These are phyloP conservation scores for Psilocybe sp. DNA, from an alignment of 768 basidiomycete species.

Conservation along the genomic window DNA sequence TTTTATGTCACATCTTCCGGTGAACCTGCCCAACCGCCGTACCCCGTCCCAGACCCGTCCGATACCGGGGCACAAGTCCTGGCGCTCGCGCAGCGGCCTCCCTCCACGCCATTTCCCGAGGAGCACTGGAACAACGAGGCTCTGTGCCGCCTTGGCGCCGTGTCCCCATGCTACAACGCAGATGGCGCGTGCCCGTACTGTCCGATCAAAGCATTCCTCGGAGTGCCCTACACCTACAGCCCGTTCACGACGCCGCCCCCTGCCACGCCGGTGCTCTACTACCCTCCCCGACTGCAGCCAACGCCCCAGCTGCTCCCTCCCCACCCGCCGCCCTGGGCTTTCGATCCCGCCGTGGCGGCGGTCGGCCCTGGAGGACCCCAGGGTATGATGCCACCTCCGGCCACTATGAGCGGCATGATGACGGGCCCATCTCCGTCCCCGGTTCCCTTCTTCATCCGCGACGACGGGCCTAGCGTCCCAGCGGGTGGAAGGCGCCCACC, in stretches of 20 bases:
- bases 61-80: background rate
- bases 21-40: too few relatives aligned
- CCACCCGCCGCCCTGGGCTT: slow-evolving; percentile 4
- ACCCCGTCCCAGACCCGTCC: too few relatives aligned
- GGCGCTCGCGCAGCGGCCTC: background rate
- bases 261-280: slow-evolving; percentile 9
- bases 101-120: slow-evolving; percentile 4
- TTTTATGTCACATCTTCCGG: slow-evolving; percentile 30
- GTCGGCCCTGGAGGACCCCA: slow-evolving; percentile 1
- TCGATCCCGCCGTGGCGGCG: slow-evolving; percentile 17
- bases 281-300: slow-evolving; percentile 10
- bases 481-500: background rate
- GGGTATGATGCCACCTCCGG: background rate
- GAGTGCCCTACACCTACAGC: slow-evolving; percentile 4
- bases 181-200: slow-evolving; percentile 25
- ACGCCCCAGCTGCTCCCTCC: background rate
- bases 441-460: slow-evolving; percentile 4
- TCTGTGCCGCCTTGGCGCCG: slow-evolving; percentile 11
- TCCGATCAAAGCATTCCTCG: slow-evolving; percentile 19
- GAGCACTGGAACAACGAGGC: slow-evolving; percentile 13
- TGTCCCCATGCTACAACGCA: slow-evolving; percentile 12
- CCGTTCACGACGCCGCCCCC: slow-evolving; percentile 7
- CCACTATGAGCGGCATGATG: background rate
- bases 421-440: background rate
- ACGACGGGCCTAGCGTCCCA: background rate